A percentile compares a stretch with the other conserved stretches of the same genome.
phyloP scores from a whole-genome alignment of 352 stramenopile species.

The Pythium plurisporium region DNA sequence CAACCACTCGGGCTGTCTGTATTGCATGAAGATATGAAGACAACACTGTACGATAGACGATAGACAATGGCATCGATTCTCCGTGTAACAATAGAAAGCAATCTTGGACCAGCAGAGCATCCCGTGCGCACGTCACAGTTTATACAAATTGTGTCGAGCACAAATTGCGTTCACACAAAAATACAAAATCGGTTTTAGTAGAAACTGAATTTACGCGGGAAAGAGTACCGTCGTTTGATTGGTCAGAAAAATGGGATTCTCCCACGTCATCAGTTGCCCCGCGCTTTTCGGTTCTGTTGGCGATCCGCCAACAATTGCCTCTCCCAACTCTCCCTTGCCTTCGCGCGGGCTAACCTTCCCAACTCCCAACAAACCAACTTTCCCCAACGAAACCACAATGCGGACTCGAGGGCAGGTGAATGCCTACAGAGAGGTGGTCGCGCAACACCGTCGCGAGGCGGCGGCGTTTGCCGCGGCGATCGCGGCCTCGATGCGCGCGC shows the following conservation, averaged over 20 bases:
- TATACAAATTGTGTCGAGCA: background rate
- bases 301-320: conserved; percentile 6
- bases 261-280: conserved; percentile 1
- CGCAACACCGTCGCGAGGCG: conserved; percentile 14
- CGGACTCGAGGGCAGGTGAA: conserved; percentile 17
- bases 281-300: conserved; percentile 13
- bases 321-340: too few relatives aligned
- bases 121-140: background rate
- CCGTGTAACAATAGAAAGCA: too few relatives aligned
- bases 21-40: conserved; percentile 26
- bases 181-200: background rate
- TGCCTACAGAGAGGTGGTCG: conserved; percentile 5
- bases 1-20: conserved; percentile 24
- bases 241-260: background rate
- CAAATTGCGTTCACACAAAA: background rate
- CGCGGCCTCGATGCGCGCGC: background rate
- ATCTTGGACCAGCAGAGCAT: too few relatives aligned
- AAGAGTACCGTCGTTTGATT: conserved; percentile 2
- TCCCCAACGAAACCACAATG: conserved; percentile 3
- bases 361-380: background rate
- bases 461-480: conserved; percentile 13
- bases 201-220: background rate
- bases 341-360: too few relatives aligned
- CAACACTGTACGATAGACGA: conserved; percentile 6
- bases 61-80: conserved; percentile 3